Evolutionary conservation across 2,329 filamentous ascomycete genomes (phyloP).

Genomic region (Neofusicoccum parvum): DNA sequence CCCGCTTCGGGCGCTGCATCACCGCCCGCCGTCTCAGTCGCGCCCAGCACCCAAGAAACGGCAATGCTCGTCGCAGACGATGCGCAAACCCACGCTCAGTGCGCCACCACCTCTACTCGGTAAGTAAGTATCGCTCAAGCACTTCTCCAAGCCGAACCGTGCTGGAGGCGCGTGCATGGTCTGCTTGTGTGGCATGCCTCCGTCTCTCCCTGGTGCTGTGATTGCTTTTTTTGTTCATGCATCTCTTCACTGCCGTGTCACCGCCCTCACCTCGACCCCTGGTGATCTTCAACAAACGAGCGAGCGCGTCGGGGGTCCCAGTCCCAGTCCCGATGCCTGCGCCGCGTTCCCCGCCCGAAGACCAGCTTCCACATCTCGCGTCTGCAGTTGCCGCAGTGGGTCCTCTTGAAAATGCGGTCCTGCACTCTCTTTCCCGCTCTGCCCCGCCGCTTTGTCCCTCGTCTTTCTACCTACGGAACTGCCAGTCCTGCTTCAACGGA

Average conservation of each 20-base stretch:
- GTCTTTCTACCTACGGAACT: neutral
- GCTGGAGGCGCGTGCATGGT: neutral
- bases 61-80: neutral
- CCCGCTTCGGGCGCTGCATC: neutral
- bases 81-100: too few relatives aligned
- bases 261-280: neutral
- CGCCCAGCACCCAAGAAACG: neutral
- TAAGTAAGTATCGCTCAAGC: too few relatives aligned
- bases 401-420: neutral
- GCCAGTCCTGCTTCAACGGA: neutral
- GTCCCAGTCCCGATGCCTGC: neutral
- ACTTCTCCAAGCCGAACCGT: too few relatives aligned
- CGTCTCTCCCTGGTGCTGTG: neutral
- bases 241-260: neutral
- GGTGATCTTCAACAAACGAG: conserved; percentile 3
- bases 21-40: neutral
- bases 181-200: neutral
- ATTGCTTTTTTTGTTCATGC: neutral
- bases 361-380: neutral
- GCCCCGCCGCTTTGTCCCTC: neutral
- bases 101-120: too few relatives aligned
- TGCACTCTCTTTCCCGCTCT: neutral
- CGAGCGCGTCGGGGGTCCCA: neutral
- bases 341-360: neutral
- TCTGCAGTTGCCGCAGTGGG: neutral